Percentiles rank a stretch among this genome's conserved stretches.
Evolutionary conservation across 805 yeast genomes (phyloP).

Genomic region (Ogataea nonfermentans): DNA sequence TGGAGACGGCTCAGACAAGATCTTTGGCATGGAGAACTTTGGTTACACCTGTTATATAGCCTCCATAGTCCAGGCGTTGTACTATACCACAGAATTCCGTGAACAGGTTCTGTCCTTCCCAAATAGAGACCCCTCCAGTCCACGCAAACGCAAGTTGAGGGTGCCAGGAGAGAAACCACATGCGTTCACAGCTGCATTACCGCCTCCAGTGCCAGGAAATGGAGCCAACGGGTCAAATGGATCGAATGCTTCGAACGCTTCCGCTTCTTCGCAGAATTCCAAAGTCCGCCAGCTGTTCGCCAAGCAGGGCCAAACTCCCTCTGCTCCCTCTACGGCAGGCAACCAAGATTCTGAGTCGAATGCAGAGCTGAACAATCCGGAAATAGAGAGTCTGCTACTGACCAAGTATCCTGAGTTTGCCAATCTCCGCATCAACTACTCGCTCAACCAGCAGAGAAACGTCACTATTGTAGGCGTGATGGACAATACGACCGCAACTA

Average conservation of each 20-base stretch:
- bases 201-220: slow-evolving; percentile 16
- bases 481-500: slow-evolving; percentile 42
- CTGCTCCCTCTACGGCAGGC: slow-evolving; percentile 7
- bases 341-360: neutral
- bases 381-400: slow-evolving; percentile 20
- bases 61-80: slow-evolving; percentile 85
- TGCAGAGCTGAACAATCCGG: slow-evolving; percentile 17
- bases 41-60: slow-evolving; percentile 95
- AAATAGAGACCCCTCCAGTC: slow-evolving; percentile 28
- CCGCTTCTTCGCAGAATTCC: slow-evolving; percentile 9
- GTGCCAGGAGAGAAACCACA: slow-evolving; percentile 44
- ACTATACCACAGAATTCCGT: slow-evolving; percentile 70
- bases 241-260: neutral
- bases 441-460: slow-evolving; percentile 41
- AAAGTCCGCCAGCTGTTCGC: slow-evolving; percentile 23
- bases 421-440: slow-evolving; percentile 36
- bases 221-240: neutral
- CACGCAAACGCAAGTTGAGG: slow-evolving; percentile 39
- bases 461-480: slow-evolving; percentile 46
- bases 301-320: slow-evolving; percentile 6
- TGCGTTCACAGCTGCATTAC: slow-evolving; percentile 31
- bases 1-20: slow-evolving; percentile 68
- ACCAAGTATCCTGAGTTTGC: slow-evolving; percentile 34
- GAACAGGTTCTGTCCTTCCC: slow-evolving; percentile 51
- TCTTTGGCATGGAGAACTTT: slow-evolving; percentile 80